Evolutionary conservation across 768 basidiomycete genomes (phyloP), one percentile per base, ranked within the genome.

Genomic region (Multifurca ochricompacta): DNA sequence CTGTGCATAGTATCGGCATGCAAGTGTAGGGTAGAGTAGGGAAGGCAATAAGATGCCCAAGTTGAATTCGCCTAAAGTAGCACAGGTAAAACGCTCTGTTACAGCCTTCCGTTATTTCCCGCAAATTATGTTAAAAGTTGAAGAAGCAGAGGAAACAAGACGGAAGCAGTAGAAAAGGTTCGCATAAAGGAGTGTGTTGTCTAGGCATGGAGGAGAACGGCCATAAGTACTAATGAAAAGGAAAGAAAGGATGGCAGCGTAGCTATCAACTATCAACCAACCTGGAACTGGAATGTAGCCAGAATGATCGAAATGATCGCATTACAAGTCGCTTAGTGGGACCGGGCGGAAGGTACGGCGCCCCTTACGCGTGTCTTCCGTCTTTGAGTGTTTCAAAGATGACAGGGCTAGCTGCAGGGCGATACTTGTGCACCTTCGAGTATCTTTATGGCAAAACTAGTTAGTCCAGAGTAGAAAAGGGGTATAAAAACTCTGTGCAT

Each of bases 331-430:
- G 11, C 6, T 28, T 35, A 57, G 13, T 16, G 21, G 21, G 55
- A 23, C 43, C 50, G 44, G 23, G 18, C 28, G 6, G 62, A 58
- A 3, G 82, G 77, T 10, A 68, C 68, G 1, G 85, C 89, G 1
- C 91, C 91, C n/a, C 88, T 71, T 35, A 93, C 62, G 8, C 81
- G 74, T 7, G 79, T 68, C 80, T 74, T 0, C 89, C 89, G 59
- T 88, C 87, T 59, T 79, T 79, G 57, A 92, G 69, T 18, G 71
- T 76, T 64, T 91, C 87, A 0, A 86, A 91, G 60, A 92, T 76
- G 39, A 92, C 72, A 10, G 91, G 89, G 56, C 86, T 90, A 6
- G 90, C 88, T 10, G 91, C 90, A 0, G 91, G 90, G 21, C 90
- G 74, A 65, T 78, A 91, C 67, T 83, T 89, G 72, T 78, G 79